Base-by-base conservation (phyloP, 1,284 basidiomycete species). In the Ceratobasidium theobromae region DNA sequence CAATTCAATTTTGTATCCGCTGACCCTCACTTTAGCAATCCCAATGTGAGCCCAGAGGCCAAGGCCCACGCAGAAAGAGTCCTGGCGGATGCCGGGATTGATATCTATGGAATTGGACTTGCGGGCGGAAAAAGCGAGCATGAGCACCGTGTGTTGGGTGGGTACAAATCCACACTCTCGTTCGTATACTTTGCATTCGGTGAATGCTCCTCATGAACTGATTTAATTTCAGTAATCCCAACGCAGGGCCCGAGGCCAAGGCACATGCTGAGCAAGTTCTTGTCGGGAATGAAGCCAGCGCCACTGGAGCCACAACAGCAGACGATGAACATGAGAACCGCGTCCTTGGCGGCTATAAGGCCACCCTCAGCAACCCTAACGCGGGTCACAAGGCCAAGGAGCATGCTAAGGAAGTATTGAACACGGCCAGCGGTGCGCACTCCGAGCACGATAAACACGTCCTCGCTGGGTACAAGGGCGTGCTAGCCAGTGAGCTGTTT, bases 51-150 rank as follows among this genome's bases (percentile, higher is more conserved):
- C n/a, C 57, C 67, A 25, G 69, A 69, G 28, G 64, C 70, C 35
- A 71, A 71, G 67, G 68, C 53, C 33, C 55, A 68, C 53, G 69
- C 70, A 18, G 49, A 46, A 27, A 38, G 54, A 25, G 57, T 70
- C 30, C 67, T 71, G 27, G 48, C 53, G 2, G 67, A 67, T 12
- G 54, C 66, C 21, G 65, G 53, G 18, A 53, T 46, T 27, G 3
- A 43, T 28, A 32, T n/a, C 5, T 33, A n/a, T 27, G n/a, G 45
- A 43, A 49, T 4, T 23, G 32, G 30, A 1, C 16, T 6, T 3
- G 28, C 57, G 2, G 49, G 43, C 9, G 43, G 57, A 43, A 43
- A 35, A n/a, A 45, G 18, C 43, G 57, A 66, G 25, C 68, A 69
- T 23, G 53, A 53, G 32, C 51, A 69, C 55, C 65, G 68, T 25